phyloP scores from a whole-genome alignment of 2,329 filamentous ascomycete genomes.

The Ceratocystis colombiana region DNA sequence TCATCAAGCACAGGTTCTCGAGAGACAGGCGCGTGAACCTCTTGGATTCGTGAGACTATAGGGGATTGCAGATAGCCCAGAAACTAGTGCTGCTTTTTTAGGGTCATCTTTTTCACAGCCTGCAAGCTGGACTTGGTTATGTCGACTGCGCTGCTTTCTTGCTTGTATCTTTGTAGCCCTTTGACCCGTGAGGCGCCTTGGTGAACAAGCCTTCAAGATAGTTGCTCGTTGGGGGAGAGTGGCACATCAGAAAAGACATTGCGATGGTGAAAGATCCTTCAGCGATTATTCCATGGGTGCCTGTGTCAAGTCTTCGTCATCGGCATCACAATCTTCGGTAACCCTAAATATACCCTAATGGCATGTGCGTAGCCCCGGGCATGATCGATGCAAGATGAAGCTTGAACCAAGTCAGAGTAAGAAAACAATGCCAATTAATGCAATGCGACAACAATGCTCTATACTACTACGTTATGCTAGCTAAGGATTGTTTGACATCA shows the following conservation, averaged over 20 bases:
- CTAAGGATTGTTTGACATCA: neutral
- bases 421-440: constrained; percentile 11
- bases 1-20: constrained; percentile 57
- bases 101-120: constrained; percentile 44
- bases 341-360: neutral
- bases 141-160: constrained; percentile 50
- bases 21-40: constrained; percentile 77
- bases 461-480: neutral
- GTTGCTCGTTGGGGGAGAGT: constrained; percentile 58
- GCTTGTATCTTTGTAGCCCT: constrained; percentile 54
- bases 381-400: constrained; percentile 4
- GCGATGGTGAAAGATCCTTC: too few species aligned
- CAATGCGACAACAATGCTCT: neutral
- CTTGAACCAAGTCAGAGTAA: constrained; percentile 4
- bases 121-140: constrained; percentile 65
- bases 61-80: constrained; percentile 2
- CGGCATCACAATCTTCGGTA: neutral
- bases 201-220: constrained; percentile 57
- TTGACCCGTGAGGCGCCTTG: constrained; percentile 48
- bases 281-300: too few species aligned
- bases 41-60: constrained; percentile 57
- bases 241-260: neutral
- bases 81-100: constrained; percentile 28
- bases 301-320: too few species aligned
- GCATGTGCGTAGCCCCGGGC: constrained; percentile 6